These are phyloP conservation scores for Euphrasia arctica DNA, from an alignment of 305 asterid genomes.

Conservation along the genomic window DNA sequence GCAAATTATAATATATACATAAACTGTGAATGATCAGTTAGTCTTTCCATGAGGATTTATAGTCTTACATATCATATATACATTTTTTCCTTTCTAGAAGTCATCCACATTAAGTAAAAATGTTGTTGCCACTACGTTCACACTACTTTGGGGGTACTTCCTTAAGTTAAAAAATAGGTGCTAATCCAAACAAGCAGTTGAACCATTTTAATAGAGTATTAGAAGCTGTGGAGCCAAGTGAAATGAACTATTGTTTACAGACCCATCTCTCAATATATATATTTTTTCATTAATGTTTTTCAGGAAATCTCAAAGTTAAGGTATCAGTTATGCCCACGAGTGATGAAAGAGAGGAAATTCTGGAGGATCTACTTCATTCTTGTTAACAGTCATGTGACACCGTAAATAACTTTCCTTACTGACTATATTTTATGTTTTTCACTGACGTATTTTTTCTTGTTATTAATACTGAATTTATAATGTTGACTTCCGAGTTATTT, in stretches of 20 bases:
- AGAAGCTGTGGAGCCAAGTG: too few relatives aligned
- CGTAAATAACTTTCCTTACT: constrained; percentile 49
- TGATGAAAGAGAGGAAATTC: constrained; percentile 89
- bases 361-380: constrained; percentile 96
- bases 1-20: not conserved
- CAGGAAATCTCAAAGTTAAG: constrained; percentile 93
- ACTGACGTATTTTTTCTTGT: not conserved
- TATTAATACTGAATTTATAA: not conserved
- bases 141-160: not conserved
- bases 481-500: not conserved
- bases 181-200: not conserved
- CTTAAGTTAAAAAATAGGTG: not conserved
- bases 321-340: constrained; percentile 83
- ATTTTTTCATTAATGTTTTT: constrained; percentile 12
- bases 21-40: not conserved
- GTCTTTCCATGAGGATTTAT: not conserved
- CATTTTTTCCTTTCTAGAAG: not conserved
- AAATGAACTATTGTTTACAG: not conserved
- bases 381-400: constrained; percentile 69
- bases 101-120: not conserved
- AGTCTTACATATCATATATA: not conserved
- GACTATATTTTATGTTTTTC: not conserved
- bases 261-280: not conserved
- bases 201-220: too few relatives aligned
- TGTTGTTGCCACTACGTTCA: not conserved